Base-by-base conservation (phyloP, 1,139 yeast genomes). In the Sugiyamaella castrensis region DNA sequence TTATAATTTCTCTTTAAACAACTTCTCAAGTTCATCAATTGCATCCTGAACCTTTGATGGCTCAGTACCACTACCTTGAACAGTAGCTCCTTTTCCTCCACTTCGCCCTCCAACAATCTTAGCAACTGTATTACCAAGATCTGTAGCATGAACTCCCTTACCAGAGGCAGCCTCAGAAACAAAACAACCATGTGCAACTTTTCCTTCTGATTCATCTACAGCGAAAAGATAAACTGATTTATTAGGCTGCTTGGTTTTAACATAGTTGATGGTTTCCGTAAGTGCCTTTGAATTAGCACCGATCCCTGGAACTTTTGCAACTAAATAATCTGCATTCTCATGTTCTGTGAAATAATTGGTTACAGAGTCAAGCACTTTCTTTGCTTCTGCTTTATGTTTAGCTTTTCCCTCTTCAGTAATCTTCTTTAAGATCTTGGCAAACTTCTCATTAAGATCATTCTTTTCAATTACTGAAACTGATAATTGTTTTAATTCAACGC, bases 61-160 rank as follows among this genome's bases (percentile, higher is more conserved):
- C 54, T 87, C 86, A 61, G 84, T 88, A 62, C 98, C 98, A 82
- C 89, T 85, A 69, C 99, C 99, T 74, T 92, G 98, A 58, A 89
- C 88, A 53, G 91, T 82, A 60, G 89, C 87, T 54, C 97, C 98
- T 71, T 88, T 92, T 68, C 99, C 99, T 71, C 99, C 99, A 52
- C 96, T 95, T 69, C 86, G 87, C 69, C 99, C 99, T 57, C 98
- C 99, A 60, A 94, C 81, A 61, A 77, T 75, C 47, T 73, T 71
- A 43, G 91, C 74, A 40, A 87, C 98, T 51, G 77, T 72, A 49
- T 76, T 72, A 34, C 95, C 95, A 58, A 89, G 77, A 30, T 80
- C 89, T 54, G 80, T 73, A 35, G 96, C 96, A 59, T 82, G 77
- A 37, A 88, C 72, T 47, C 92, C 92, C 68, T 84, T 80, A 46